Evolutionary conservation across 257 asterid species (phyloP).

Genomic region (Nicotiana attenuata): DNA sequence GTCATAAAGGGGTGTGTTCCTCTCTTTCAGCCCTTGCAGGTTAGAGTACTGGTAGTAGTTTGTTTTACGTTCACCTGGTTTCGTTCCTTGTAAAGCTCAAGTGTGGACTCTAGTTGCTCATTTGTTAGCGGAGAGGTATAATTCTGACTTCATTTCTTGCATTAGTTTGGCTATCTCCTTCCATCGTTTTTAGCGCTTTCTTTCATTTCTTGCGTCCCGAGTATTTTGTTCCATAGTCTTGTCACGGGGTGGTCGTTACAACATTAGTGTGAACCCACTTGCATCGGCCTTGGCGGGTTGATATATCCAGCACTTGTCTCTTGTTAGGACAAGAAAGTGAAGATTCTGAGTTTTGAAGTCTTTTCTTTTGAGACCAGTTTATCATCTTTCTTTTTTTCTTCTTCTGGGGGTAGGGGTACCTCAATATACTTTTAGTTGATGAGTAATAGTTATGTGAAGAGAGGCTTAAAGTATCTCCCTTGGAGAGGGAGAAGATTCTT

Average conservation of each 20-base stretch:
- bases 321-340: neutral
- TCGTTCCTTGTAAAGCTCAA: neutral
- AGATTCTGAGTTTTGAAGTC: neutral
- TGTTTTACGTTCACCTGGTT: neutral
- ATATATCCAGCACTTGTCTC: neutral
- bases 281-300: too few relatives aligned
- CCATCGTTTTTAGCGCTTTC: too few relatives aligned
- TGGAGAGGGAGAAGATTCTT: too few relatives aligned
- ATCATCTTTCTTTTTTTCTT: neutral
- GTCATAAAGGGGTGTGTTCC: neutral
- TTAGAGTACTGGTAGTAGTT: neutral
- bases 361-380: neutral
- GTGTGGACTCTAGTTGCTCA: neutral
- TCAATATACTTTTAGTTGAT: too few relatives aligned
- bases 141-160: neutral
- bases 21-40: neutral
- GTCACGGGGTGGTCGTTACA: too few relatives aligned
- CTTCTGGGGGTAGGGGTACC: too few relatives aligned
- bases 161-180: neutral
- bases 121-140: neutral
- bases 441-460: too few relatives aligned
- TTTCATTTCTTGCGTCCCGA: too few relatives aligned
- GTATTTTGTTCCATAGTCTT: too few relatives aligned
- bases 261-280: too few relatives aligned
- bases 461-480: too few relatives aligned